These are phyloP conservation scores for Meyerozyma athensensis DNA, from an alignment of 1,139 yeast genomes.

Conservation along the genomic window DNA sequence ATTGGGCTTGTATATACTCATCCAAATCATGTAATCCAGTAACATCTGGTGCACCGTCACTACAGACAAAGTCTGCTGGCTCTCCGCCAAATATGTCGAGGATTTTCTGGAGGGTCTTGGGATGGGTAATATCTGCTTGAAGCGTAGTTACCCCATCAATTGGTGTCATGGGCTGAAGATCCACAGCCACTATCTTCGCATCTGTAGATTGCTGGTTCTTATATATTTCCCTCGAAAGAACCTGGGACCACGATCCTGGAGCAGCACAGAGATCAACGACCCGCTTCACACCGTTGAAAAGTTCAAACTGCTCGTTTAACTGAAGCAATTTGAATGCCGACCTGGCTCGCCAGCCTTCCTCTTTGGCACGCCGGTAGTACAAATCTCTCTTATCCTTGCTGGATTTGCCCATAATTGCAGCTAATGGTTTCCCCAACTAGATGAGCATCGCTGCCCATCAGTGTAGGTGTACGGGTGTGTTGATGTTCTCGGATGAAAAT, in stretches of 20 bases:
- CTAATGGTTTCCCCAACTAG: no score
- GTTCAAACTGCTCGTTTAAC: conserved; percentile 80
- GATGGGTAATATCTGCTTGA: conserved; percentile 97
- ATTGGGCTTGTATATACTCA: conserved; percentile 93
- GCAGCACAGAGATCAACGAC: conserved; percentile 98
- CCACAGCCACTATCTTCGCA: conserved; percentile 87
- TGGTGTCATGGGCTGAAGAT: conserved; percentile 95
- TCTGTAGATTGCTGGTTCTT: conserved; percentile 32
- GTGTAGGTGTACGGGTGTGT: neutral
- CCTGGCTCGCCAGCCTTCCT: conserved; percentile 95
- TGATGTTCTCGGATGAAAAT: neutral
- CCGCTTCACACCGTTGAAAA: conserved; percentile 67
- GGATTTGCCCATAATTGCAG: conserved; percentile 73
- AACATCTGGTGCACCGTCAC: conserved; percentile 98
- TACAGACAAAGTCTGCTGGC: conserved; percentile 90
- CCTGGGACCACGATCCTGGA: conserved; percentile 99
- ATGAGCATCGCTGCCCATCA: neutral
- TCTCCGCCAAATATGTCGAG: conserved; percentile 82
- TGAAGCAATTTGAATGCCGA: conserved; percentile 92
- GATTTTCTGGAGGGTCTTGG: conserved; percentile 73
- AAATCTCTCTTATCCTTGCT: conserved; percentile 94
- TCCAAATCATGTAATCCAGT: conserved; percentile 96
- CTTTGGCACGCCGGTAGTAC: conserved; percentile 88
- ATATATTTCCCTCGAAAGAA: conserved; percentile 66
- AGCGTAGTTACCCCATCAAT: conserved; percentile 80